phyloP scores from a whole-genome alignment of 73 alveolate species.

The Paraurostyla sp. region DNA sequence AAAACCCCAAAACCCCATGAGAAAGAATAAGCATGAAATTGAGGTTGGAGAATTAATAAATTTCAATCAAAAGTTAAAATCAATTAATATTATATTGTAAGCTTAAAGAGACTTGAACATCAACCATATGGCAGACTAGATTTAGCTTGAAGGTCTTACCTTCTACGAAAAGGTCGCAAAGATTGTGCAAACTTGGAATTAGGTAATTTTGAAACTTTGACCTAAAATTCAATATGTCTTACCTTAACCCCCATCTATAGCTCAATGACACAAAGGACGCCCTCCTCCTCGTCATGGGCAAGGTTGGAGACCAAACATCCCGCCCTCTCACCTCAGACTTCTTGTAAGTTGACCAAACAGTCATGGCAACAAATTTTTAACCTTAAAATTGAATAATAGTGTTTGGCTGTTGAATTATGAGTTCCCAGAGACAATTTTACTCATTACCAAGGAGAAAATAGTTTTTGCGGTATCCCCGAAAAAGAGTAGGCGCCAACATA shows the following conservation, averaged over 20 bases:
- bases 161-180: slow-evolving; percentile 46
- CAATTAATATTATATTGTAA: no score
- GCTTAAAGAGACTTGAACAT: no score
- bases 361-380: background rate
- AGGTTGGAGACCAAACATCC: slow-evolving; percentile 20
- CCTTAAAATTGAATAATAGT: background rate
- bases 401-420: slow-evolving; percentile 77
- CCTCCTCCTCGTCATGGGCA: slow-evolving; percentile 40
- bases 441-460: slow-evolving; percentile 72
- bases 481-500: slow-evolving; percentile 72
- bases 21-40: no score
- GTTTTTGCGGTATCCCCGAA: slow-evolving; percentile 72
- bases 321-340: slow-evolving; percentile 61
- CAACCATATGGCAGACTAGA: slow-evolving; percentile 44
- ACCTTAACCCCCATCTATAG: slow-evolving; percentile 29
- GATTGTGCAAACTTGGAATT: slow-evolving; percentile 59
- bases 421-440: slow-evolving; percentile 74
- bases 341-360: slow-evolving; percentile 22
- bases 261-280: slow-evolving; percentile 26
- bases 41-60: no score
- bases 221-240: slow-evolving; percentile 40
- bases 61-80: no score
- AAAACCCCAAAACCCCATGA: no score
- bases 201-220: slow-evolving; percentile 50
- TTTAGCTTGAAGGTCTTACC: slow-evolving; percentile 41